phyloP scores from a whole-genome alignment of 352 stramenopile genomes.

The Pythium phragmiticola region DNA sequence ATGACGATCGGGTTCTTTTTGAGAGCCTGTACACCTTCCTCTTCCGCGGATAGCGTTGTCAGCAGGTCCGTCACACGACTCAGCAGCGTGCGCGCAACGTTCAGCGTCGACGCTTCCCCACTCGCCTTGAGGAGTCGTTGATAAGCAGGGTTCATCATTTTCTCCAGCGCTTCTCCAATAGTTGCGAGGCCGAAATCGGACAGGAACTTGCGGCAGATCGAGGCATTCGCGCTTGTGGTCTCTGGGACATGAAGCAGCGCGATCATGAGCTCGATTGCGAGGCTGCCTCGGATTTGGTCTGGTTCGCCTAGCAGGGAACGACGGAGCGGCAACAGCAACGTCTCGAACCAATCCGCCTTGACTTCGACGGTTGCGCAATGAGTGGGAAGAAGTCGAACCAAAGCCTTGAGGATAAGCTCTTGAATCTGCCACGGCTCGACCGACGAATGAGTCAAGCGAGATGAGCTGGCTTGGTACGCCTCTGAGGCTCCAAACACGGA shows the following conservation, averaged over 20 bases:
- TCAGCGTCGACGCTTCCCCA: conserved; percentile 22
- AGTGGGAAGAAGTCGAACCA: conserved; percentile 58
- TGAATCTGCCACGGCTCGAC: conserved; percentile 74
- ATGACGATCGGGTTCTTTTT: conserved; percentile 60
- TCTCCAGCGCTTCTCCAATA: conserved; percentile 57
- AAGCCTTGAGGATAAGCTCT: conserved; percentile 74
- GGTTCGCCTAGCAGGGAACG: conserved; percentile 65
- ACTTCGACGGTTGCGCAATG: conserved; percentile 58
- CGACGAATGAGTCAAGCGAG: conserved; percentile 7
- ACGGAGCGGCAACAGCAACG: conserved; percentile 56
- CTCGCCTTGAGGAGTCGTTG: conserved; percentile 58
- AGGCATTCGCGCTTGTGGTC: conserved; percentile 47
- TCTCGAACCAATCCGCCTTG: conserved; percentile 54
- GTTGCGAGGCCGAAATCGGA: conserved; percentile 48
- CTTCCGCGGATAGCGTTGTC: conserved; percentile 41
- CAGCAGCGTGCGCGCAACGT: conserved; percentile 54
- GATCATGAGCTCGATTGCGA: conserved; percentile 70
- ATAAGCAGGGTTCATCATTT: conserved; percentile 69
- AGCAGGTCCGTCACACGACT: conserved; percentile 72
- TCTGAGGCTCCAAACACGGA: conserved; percentile 38
- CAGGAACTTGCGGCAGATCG: conserved; percentile 54
- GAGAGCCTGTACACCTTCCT: conserved; percentile 45
- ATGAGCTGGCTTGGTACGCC: conserved; percentile 22
- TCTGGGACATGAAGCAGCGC: conserved; percentile 52
- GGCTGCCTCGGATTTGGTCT: conserved; percentile 74